Base-by-base conservation (phyloP, 768 basidiomycete species). In the Suillus subalutaceus region DNA sequence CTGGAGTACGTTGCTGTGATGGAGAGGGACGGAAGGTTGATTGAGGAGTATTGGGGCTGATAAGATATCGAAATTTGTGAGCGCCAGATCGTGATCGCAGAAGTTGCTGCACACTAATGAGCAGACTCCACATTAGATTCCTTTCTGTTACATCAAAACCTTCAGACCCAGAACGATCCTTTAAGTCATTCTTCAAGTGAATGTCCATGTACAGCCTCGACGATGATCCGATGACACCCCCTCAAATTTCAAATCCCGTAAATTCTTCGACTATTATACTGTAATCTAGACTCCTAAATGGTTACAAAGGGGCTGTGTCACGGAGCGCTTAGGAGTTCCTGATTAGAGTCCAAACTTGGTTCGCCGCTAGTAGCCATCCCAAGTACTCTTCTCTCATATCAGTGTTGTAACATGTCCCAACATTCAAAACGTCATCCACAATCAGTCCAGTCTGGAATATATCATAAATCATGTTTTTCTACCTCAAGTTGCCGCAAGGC, bases 31-130 rank as follows among this genome's bases (percentile, higher is more conserved):
- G 90, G 89, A 6, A 80, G 90, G 70, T 72, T 94, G 62, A 83
- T 89, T 44, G 94, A 96, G 70, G 95, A 71, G 8, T 94, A 92
- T 64, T 96, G 94, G 94, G 91, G 87, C 69, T 92, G 57, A 40
- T 38, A 40, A 58, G 2, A 16, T 58, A n/a, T 38, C 9, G 23
- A 26, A 8, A 15, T 13, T 18, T 12, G 20, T 40, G 15, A 40
- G 57, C 4, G 8, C 23, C 4, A 38, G 7, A 58, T 38, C 23
- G 37, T 23, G 23, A 15, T 35, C 35, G 4, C 2, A 12, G 37
- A 9, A 13, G 35, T 7, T 15, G 32, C 16, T 8, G 7, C 23
- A 52, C 16, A 9, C 15, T 30, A 15, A 16, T 53, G 18, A 30
- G 26, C 52, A 16, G 13, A 16, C 6, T n/a, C n/a, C n/a, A n/a